Evolutionary conservation across 768 basidiomycete genomes (phyloP), one percentile per base, ranked within the genome.

Genomic region (Pleurotus citrinopileatus): DNA sequence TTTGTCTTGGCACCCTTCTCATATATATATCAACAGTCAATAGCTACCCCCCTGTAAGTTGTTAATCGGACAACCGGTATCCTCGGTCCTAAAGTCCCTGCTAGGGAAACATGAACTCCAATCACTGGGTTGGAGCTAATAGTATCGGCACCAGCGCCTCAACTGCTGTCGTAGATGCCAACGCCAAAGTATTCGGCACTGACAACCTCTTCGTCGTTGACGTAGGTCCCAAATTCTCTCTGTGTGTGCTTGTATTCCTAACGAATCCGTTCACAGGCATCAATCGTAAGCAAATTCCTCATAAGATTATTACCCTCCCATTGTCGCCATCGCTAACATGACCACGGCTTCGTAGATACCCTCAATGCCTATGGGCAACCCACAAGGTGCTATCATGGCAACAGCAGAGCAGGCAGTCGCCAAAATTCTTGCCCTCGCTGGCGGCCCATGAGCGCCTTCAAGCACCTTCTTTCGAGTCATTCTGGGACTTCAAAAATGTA

Each of bases 41-140:
- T 56, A 70, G 66, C 48, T 77, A 77, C 54, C 61, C 65, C 54
- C 56, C 65, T 34, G 69, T 68, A 57, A 50, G 50, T 37, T 38
- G n/a, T 42, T 22, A n/a, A 2, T 23, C 4, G 34, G 20, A 1
- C 34, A 42, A 56, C 4, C 15, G 9, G 6, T 22, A 9, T 6
- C 2, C 15, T 2, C 13, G 8, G 15, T 46, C 7, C 9, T 22
- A 13, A 50, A 50, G 5, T 19, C 19, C 7, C 15, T 17, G 25
- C 27, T 51, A 73, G 71, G 62, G 57, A 15, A 70, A 70, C 20
- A 67, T 84, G 68, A 72, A 80, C 66, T 83, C 81, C 4, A 86
- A 86, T 60, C 84, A 86, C 64, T 85, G 83, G 83, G 78, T 83
- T 15, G 83, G 81, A 17, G 73, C 82, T 3, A 75, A 74, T 60